Conservation (phyloP, 345 rosid genomes). For the Cardamine resedifolia region DNA sequence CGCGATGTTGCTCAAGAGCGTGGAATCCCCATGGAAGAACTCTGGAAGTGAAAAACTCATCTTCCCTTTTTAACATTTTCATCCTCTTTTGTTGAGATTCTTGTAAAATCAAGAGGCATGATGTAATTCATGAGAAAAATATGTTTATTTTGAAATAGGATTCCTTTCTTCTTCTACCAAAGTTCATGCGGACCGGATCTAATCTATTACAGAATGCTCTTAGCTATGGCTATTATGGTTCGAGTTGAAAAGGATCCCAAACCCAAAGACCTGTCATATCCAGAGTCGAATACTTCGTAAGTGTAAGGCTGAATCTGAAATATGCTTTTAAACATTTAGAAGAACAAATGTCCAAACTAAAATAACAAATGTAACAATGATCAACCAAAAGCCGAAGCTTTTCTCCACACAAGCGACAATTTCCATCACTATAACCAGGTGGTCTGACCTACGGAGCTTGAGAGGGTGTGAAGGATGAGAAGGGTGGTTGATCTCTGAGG, state of each 20-base stretch:
- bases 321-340: neutral
- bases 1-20: constrained; percentile 81
- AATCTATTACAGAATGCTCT: neutral
- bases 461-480: constrained; percentile 11
- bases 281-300: neutral
- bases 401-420: neutral
- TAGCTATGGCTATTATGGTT: neutral
- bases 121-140: constrained; percentile 22
- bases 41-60: constrained; percentile 61
- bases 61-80: constrained; percentile 2
- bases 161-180: neutral
- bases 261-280: neutral
- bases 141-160: constrained; percentile 25
- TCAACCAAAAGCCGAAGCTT: neutral
- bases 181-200: neutral
- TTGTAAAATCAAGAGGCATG: constrained; percentile 26
- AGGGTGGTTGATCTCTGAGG: constrained; percentile 21
- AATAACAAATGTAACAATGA: neutral
- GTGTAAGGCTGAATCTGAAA: neutral
- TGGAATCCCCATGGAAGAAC: constrained; percentile 90
- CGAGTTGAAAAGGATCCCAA: neutral
- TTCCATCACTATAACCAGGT: neutral
- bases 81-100: constrained; percentile 18
- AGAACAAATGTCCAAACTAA: neutral
- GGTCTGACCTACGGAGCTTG: neutral